Conservation (phyloP, 129 eudicot species). For the Scalesia atractyloides region DNA sequence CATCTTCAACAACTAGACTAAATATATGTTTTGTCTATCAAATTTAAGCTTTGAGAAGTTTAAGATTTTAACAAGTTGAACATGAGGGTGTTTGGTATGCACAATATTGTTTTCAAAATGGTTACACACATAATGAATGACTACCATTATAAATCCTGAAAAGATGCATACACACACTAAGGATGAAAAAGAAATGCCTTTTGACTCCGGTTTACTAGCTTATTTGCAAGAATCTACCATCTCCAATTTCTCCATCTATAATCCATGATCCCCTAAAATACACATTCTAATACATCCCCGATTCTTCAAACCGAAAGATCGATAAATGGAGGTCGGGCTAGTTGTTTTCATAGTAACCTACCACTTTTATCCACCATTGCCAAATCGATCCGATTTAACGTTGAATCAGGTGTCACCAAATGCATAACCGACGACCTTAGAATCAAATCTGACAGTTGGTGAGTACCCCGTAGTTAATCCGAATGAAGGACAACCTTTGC, state of each 20-base stretch:
- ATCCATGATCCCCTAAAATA: conserved; percentile 16
- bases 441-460: conserved; percentile 77
- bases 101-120: neutral
- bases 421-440: conserved; percentile 83
- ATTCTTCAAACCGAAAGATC: neutral
- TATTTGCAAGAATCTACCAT: neutral
- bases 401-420: conserved; percentile 74
- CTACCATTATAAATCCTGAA: neutral
- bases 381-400: conserved; percentile 65
- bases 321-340: conserved; percentile 12
- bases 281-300: neutral
- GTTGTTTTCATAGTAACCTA: conserved; percentile 15
- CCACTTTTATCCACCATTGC: conserved; percentile 29
- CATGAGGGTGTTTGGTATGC: neutral
- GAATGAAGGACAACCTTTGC: conserved; percentile 64
- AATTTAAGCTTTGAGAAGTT: no score
- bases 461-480: conserved; percentile 70
- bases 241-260: neutral
- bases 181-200: conserved; percentile 9
- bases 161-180: conserved; percentile 11
- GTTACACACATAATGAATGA: conserved; percentile 7
- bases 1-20: no score
- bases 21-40: no score
- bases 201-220: conserved; percentile 9
- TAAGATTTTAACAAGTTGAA: neutral